Evolutionary conservation across 257 asterid species (phyloP).

Genomic region (Apocynum venetum): DNA sequence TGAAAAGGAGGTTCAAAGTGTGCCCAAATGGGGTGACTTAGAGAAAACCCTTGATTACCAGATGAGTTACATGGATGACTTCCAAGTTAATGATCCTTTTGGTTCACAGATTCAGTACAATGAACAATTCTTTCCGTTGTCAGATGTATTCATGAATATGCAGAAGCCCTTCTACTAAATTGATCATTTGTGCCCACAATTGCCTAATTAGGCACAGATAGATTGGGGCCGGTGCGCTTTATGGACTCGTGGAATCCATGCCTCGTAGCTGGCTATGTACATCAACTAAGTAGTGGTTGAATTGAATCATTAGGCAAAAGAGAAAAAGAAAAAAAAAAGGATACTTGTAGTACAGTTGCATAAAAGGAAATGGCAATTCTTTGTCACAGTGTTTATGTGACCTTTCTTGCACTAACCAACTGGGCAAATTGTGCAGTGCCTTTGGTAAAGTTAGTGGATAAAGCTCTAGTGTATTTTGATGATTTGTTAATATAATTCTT

Average conservation of each 20-base stretch:
- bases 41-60: constrained; percentile 39
- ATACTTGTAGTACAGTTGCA: too few relatives aligned
- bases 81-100: constrained; percentile 46
- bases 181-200: neutral
- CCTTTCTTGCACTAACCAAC: too few relatives aligned
- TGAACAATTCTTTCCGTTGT: constrained; percentile 41
- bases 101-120: constrained; percentile 39
- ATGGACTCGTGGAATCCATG: neutral
- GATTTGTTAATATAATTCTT: too few relatives aligned
- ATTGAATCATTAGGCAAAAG: too few relatives aligned
- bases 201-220: too few relatives aligned
- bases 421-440: too few relatives aligned
- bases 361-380: neutral
- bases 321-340: too few relatives aligned
- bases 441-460: too few relatives aligned
- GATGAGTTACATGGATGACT: constrained; percentile 40
- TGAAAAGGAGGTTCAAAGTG: constrained; percentile 55
- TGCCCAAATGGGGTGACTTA: constrained; percentile 36
- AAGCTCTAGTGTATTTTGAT: too few relatives aligned
- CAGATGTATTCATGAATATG: constrained; percentile 52
- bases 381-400: neutral
- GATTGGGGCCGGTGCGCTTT: too few relatives aligned
- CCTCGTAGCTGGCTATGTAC: neutral
- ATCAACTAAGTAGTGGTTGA: too few relatives aligned
- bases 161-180: constrained; percentile 33